phyloP scores from a whole-genome alignment of 345 rosid genomes.

The Citrus cavaleriei region DNA sequence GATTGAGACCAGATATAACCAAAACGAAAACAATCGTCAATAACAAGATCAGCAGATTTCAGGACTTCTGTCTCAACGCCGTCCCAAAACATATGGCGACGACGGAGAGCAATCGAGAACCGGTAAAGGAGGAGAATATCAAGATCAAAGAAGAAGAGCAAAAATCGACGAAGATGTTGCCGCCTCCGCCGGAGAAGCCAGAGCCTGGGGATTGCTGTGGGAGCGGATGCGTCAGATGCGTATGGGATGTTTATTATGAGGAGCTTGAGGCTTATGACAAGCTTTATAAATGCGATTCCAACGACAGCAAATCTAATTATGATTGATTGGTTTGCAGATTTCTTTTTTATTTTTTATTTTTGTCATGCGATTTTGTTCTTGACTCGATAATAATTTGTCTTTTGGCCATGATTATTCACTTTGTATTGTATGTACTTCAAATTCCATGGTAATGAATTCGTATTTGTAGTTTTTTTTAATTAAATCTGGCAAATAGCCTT shows the following conservation, averaged over 20 bases:
- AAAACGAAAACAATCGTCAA: neutral
- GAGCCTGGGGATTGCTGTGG: constrained; percentile 95
- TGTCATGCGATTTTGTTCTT: no score
- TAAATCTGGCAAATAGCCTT: no score
- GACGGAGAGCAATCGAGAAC: neutral
- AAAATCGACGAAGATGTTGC: constrained; percentile 4
- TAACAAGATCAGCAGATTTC: neutral
- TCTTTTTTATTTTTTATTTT: neutral
- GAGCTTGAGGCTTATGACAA: constrained; percentile 75
- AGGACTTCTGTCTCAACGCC: neutral
- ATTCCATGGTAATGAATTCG: no score
- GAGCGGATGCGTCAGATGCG: constrained; percentile 91
- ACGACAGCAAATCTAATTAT: constrained; percentile 2
- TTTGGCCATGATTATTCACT: no score
- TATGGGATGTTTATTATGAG: constrained; percentile 92
- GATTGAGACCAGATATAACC: constrained; percentile 2
- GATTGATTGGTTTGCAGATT: neutral
- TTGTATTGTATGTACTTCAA: no score
- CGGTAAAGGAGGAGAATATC: neutral
- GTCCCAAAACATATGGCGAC: constrained; percentile 3
- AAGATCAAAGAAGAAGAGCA: constrained; percentile 8
- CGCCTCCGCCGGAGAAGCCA: constrained; percentile 92
- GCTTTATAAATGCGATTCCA: constrained; percentile 27
- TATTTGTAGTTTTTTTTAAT: no score
- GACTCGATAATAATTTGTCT: no score